Evolutionary conservation across 176 grass and related monocot species (phyloP).

Genomic region (Pharus latifolius): DNA sequence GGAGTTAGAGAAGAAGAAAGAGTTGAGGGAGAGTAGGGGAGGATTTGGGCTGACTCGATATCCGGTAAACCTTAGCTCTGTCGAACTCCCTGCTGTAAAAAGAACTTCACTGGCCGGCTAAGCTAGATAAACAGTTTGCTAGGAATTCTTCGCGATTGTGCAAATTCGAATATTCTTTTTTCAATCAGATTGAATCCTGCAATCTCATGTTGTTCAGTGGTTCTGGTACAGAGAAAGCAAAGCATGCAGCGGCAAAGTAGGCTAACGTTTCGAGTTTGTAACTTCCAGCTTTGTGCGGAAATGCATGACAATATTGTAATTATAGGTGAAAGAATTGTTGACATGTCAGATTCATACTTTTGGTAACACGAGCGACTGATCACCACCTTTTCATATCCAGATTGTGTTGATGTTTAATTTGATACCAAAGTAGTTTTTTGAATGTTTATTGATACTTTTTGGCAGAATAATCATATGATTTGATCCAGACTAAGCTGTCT

Average conservation of each 20-base stretch:
- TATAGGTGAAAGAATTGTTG: neutral
- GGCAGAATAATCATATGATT: neutral
- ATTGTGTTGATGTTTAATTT: neutral
- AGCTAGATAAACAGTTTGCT: neutral
- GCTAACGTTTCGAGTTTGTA: neutral
- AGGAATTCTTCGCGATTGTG: slow-evolving; percentile 1
- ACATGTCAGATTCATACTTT: neutral
- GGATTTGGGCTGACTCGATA: slow-evolving; percentile 77
- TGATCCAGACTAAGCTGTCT: too few species aligned
- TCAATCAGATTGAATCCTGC: neutral
- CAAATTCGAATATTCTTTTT: neutral
- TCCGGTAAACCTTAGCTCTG: slow-evolving; percentile 47
- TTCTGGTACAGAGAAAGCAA: neutral
- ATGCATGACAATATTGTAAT: neutral
- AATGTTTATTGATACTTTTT: neutral
- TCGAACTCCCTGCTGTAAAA: slow-evolving; percentile 53
- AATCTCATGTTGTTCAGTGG: slow-evolving; percentile 7
- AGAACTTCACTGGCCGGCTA: slow-evolving; percentile 75
- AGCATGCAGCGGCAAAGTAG: neutral
- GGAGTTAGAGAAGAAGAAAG: slow-evolving; percentile 58
- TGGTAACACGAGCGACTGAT: neutral
- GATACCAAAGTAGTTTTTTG: neutral
- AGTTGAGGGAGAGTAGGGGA: slow-evolving; percentile 73
- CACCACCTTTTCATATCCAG: neutral
- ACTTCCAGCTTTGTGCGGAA: neutral